These are phyloP conservation scores for Fusarium fujikuroi DNA, from an alignment of 2,329 filamentous ascomycete species.

Conservation along the genomic window DNA sequence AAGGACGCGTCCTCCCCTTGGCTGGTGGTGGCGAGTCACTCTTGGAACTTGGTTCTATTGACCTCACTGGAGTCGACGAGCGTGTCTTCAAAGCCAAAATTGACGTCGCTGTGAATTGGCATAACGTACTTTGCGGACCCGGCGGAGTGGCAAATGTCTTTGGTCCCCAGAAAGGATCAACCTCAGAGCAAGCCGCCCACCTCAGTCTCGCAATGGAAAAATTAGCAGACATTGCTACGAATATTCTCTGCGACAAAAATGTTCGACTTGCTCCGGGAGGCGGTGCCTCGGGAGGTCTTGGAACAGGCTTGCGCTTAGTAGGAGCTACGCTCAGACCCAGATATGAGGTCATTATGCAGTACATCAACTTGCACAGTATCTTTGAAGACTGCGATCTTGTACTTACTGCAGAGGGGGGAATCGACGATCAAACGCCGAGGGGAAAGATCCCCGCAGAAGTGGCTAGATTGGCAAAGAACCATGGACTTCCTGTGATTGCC, in stretches of 20 bases:
- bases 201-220: slow-evolving; percentile 56
- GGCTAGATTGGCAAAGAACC: slow-evolving; percentile 57
- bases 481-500: slow-evolving; percentile 57
- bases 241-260: slow-evolving; percentile 48
- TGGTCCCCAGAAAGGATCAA: slow-evolving; percentile 63
- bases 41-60: slow-evolving; percentile 50
- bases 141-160: slow-evolving; percentile 61
- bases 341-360: slow-evolving; percentile 62
- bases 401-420: slow-evolving; percentile 63
- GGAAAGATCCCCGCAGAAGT: slow-evolving; percentile 66
- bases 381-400: slow-evolving; percentile 61
- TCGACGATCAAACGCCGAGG: slow-evolving; percentile 61
- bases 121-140: slow-evolving; percentile 61
- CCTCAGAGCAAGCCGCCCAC: slow-evolving; percentile 52
- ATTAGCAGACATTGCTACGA: slow-evolving; percentile 51
- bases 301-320: slow-evolving; percentile 60
- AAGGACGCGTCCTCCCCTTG: slow-evolving; percentile 51
- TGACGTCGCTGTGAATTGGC: slow-evolving; percentile 63
- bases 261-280: slow-evolving; percentile 56
- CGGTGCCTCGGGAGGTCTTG: slow-evolving; percentile 63
- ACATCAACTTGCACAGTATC: slow-evolving; percentile 58
- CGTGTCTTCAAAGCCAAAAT: slow-evolving; percentile 48
- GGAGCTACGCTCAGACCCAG: slow-evolving; percentile 58
- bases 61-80: slow-evolving; percentile 52
- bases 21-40: slow-evolving; percentile 56